Evolutionary conservation across 495 filamentous ascomycete species (phyloP), one percentile per base, ranked within the genome.

Genomic region (Penicillium flavigenum): DNA sequence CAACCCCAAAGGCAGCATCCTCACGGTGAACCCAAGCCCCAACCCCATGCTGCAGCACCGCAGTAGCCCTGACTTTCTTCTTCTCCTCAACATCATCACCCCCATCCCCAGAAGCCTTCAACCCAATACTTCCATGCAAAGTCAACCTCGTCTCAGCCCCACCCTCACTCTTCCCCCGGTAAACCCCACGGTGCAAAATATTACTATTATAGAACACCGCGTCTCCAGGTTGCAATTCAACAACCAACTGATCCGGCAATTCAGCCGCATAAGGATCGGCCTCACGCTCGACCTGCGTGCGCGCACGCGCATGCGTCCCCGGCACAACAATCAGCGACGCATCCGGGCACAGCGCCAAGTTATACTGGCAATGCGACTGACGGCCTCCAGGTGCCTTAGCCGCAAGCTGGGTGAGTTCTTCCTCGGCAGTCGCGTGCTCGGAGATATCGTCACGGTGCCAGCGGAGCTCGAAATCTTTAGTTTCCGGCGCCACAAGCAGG

Each of bases 141-240:
- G 90, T 95, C 75, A 89, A 74, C 57, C 90, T 71, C 69, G 88
- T 85, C 63, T 74, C 80, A n/a, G 56, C 62, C 0, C 65, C 72
- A 4, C 76, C 72, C 45, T 71, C 75, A 12, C 47, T 53, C 51
- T 75, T 79, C 4, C 57, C 66, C 62, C 71, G 64, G 64, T 95
- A 95, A n/a, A 86, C 81, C 1, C 88, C 90, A 2, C 90, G 79
- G 55, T 95, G 90, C 66, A 93, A 58, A 51, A 95, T 93, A 72
- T 95, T 92, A 59, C 90, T 92, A 71, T 95, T 83, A 66, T 95
- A 93, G 64, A 95, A 95, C 36, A 88, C 87, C 8, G 86, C 79
- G 68, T 93, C 90, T 0, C 90, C 90, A 0, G 88, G 76, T 62
- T 83, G 70, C 60, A 92, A 66, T 67, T 71, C 56, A 29, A 93